These are phyloP conservation scores for Candida nitratophila DNA, from an alignment of 805 yeast species.

Conservation along the genomic window DNA sequence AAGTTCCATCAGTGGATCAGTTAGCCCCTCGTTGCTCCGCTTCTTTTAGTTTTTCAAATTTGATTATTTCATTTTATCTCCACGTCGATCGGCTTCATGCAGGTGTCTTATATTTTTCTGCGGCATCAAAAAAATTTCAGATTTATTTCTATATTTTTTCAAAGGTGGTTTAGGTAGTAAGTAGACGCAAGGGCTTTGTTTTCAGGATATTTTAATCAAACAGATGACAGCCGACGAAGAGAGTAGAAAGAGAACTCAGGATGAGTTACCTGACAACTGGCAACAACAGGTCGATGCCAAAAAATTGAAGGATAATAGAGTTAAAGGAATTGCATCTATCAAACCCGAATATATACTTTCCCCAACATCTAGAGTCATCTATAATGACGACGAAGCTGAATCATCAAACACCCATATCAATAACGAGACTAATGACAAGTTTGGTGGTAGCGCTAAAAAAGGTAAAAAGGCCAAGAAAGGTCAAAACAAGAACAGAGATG, in stretches of 20 bases:
- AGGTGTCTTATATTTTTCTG: too few relatives aligned
- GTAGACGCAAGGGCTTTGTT: too few relatives aligned
- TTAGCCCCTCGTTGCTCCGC: not conserved
- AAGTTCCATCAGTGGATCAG: not conserved
- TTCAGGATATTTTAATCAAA: too few relatives aligned
- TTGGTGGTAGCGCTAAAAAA: conserved; percentile 21
- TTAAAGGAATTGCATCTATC: conserved; percentile 68
- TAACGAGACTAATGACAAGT: conserved; percentile 35
- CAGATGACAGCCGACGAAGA: conserved; percentile 1
- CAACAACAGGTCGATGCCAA: not conserved
- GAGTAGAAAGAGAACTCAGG: conserved; percentile 8
- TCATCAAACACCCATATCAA: too few relatives aligned
- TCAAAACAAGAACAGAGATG: conserved; percentile 77
- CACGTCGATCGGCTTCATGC: too few relatives aligned
- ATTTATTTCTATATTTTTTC: not conserved
- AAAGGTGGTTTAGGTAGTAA: too few relatives aligned
- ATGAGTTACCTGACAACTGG: not conserved
- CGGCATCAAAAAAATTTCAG: not conserved
- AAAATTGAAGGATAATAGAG: conserved; percentile 9
- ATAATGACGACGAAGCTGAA: conserved; percentile 43
- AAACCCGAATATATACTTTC: conserved; percentile 60
- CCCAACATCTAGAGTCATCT: conserved; percentile 6
- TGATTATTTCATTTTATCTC: too few relatives aligned
- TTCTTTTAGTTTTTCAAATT: not conserved
- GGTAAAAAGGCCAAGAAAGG: conserved; percentile 48